A percentile compares a stretch with the other conserved stretches of the same genome.
Evolutionary conservation across 2,329 filamentous ascomycete species (phyloP).

Genomic region (Orbilia blumenaviensis): DNA sequence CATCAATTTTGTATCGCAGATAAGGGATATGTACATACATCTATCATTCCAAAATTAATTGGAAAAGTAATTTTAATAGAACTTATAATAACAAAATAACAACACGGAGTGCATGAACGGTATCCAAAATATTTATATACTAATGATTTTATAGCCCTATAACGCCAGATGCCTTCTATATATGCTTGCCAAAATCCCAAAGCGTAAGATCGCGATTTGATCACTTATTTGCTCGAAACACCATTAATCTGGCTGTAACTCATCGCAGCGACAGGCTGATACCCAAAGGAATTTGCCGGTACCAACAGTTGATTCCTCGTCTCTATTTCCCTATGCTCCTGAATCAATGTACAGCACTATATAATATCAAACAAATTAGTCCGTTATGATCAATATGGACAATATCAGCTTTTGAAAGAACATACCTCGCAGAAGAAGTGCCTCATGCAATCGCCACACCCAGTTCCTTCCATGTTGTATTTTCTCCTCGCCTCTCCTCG

Average conservation of each 20-base stretch:
- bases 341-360: slow-evolving; percentile 67
- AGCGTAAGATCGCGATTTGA: background rate
- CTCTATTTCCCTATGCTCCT: slow-evolving; percentile 63
- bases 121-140: too few relatives aligned
- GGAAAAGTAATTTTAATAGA: too few relatives aligned
- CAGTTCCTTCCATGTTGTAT: slow-evolving; percentile 67
- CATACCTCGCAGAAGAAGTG: slow-evolving; percentile 65
- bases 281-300: background rate
- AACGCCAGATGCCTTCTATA: too few relatives aligned
- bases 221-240: background rate
- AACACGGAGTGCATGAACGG: too few relatives aligned
- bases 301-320: slow-evolving; percentile 18
- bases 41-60: too few relatives aligned
- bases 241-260: background rate
- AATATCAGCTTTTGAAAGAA: background rate
- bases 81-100: too few relatives aligned
- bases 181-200: background rate
- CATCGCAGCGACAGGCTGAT: background rate
- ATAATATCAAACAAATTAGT: background rate
- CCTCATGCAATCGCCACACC: slow-evolving; percentile 65
- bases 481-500: slow-evolving; percentile 66
- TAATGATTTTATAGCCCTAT: too few relatives aligned
- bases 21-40: too few relatives aligned
- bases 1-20: too few relatives aligned
- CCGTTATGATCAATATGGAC: background rate